Conservation (phyloP, 2,329 filamentous ascomycete genomes). For the Neodidymelliopsis sp. region DNA sequence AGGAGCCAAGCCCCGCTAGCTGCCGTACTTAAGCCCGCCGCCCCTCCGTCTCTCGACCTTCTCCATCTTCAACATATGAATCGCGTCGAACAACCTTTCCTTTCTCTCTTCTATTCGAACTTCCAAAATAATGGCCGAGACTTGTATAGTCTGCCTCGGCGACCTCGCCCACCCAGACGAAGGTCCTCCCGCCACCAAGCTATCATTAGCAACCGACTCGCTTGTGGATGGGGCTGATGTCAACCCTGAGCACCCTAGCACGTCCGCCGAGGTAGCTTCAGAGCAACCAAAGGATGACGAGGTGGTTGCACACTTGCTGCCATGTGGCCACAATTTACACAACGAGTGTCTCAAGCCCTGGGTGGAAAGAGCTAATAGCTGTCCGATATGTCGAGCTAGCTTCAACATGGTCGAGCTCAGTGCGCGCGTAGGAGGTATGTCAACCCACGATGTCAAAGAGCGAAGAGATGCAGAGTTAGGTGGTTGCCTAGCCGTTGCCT, state of each 20-base stretch:
- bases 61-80: constrained; percentile 46
- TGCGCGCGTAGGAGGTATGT: constrained; percentile 77
- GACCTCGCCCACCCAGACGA: constrained; percentile 68
- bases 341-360: constrained; percentile 91
- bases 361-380: constrained; percentile 97
- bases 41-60: constrained; percentile 42
- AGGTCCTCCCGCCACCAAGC: constrained; percentile 42
- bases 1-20: constrained; percentile 27
- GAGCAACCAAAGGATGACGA: constrained; percentile 56
- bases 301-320: constrained; percentile 67
- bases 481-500: constrained; percentile 27
- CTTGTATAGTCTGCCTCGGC: constrained; percentile 76
- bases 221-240: constrained; percentile 37
- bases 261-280: constrained; percentile 25
- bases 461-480: constrained; percentile 26
- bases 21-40: constrained; percentile 31
- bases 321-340: constrained; percentile 92
- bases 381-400: constrained; percentile 90
- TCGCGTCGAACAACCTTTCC: constrained; percentile 35
- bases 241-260: constrained; percentile 29
- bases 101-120: constrained; percentile 27
- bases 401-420: constrained; percentile 92
- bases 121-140: constrained; percentile 64
- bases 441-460: constrained; percentile 26
- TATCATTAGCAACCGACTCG: constrained; percentile 35